A percentile compares a stretch with the other conserved stretches of the same genome.
phyloP scores from a whole-genome alignment of 2,329 filamentous ascomycete species.

The Apiospora pterosperma region DNA sequence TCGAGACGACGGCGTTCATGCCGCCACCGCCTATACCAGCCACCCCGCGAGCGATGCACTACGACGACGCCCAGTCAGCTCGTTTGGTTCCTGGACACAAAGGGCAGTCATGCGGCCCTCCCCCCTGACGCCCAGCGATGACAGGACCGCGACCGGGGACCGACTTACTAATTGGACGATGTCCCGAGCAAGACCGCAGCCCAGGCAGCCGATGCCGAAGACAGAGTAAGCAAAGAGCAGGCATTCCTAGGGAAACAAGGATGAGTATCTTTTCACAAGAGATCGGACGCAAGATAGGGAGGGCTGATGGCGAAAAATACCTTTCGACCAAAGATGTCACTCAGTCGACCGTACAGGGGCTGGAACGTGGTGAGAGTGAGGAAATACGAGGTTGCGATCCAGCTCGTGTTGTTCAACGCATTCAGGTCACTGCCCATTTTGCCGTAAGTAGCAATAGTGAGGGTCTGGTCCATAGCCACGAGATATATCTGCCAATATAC shows the following conservation, averaged over 20 bases:
- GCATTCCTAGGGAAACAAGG: slow-evolving; percentile 29
- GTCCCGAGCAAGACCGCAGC: slow-evolving; percentile 56
- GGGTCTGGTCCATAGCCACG: slow-evolving; percentile 71
- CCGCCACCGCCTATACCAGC: slow-evolving; percentile 54
- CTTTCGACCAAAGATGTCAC: slow-evolving; percentile 60
- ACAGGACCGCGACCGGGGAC: background rate
- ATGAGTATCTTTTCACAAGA: background rate
- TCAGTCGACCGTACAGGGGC: slow-evolving; percentile 60
- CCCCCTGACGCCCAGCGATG: no score
- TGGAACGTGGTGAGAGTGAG: slow-evolving; percentile 33
- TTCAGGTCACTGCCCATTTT: slow-evolving; percentile 73
- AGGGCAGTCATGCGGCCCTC: no score
- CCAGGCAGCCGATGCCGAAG: slow-evolving; percentile 55
- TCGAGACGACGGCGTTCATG: slow-evolving; percentile 60
- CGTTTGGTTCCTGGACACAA: background rate
- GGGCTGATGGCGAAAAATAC: background rate
- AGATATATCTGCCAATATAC: slow-evolving; percentile 60
- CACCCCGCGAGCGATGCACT: slow-evolving; percentile 48
- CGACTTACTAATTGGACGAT: slow-evolving; percentile 47
- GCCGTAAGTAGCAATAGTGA: slow-evolving; percentile 75
- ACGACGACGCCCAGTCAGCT: background rate
- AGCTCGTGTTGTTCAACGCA: slow-evolving; percentile 70
- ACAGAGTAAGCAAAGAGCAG: slow-evolving; percentile 55
- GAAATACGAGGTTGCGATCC: slow-evolving; percentile 53
- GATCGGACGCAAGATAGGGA: background rate